Percentiles rank a stretch among this genome's conserved stretches.
These are phyloP conservation scores for Helicostylum pulchrum DNA, from an alignment of 192 early-diverging fungal genomes.

Conservation along the genomic window DNA sequence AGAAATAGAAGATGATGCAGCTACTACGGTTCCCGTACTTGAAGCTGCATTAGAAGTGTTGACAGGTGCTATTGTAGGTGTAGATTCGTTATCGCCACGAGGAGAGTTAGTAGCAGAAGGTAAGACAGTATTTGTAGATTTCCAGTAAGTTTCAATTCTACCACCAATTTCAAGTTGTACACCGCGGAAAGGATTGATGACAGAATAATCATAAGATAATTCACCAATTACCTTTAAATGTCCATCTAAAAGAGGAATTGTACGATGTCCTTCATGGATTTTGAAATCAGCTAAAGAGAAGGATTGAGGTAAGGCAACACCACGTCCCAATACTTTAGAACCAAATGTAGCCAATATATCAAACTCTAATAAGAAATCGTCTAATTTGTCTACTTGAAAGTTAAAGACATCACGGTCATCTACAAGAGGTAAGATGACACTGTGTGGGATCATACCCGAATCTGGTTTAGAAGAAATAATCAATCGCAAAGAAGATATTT, in stretches of 20 bases:
- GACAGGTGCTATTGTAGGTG: neutral
- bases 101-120: constrained; percentile 7
- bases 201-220: constrained; percentile 73
- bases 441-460: constrained; percentile 84
- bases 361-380: constrained; percentile 87
- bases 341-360: constrained; percentile 97
- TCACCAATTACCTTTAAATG: constrained; percentile 93
- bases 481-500: constrained; percentile 80
- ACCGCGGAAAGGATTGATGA: constrained; percentile 86
- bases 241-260: constrained; percentile 82
- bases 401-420: constrained; percentile 78
- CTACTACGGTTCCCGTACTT: constrained; percentile 33
- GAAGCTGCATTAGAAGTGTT: neutral
- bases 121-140: constrained; percentile 79
- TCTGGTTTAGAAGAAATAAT: constrained; percentile 88
- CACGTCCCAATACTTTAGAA: constrained; percentile 86
- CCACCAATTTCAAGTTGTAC: constrained; percentile 91
- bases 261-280: constrained; percentile 32
- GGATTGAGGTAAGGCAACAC: constrained; percentile 71
- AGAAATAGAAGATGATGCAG: constrained; percentile 18
- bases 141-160: constrained; percentile 98
- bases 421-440: constrained; percentile 83
- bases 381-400: constrained; percentile 77
- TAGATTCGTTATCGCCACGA: constrained; percentile 12
- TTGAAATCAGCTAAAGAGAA: constrained; percentile 49